Base-by-base conservation (phyloP, 2,329 filamentous ascomycete genomes). In the Didymella segeticola region DNA sequence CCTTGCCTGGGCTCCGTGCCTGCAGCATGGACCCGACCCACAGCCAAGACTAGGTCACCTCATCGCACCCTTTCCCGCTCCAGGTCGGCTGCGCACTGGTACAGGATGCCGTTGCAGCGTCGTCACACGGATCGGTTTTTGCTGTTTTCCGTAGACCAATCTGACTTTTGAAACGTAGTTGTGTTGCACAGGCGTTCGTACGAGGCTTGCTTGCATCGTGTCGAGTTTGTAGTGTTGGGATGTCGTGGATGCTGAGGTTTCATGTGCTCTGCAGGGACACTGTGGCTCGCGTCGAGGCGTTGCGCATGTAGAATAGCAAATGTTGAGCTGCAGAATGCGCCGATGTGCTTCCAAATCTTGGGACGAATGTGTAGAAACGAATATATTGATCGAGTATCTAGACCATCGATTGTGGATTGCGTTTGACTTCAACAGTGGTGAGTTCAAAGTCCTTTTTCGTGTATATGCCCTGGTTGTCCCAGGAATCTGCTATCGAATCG, bases 391-490 rank as follows among this genome's bases (percentile, higher is more conserved):
- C 15, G 22, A 15, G 15, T 46, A 49, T 36, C 45, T 54, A 54
- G 15, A 54, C 51, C 45, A 54, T 49, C 22, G 45, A 54, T 23
- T 49, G 51, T 9, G 45, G 45, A 37, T 29, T 46, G 34, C 45
- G 45, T 36, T 25, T 43, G 26, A 36, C 47, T 38, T 66, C 62
- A 43, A 67, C 52, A 1, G 51, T 62, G 8, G 62, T 66, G 37
- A 67, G 29, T 37, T 67, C 64, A 29, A 67, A 67, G 15, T 67
- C 64, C 15, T 51, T 59, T 22, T 63, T 66, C n/a, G 61, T 61
- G 36, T 60, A 66, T 36, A 67, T 67, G 15, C 64, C 64, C 33
- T 64, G 63, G 22, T 52, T 62, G 19, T 66, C 64, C 64, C 64
- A 67, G 2, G 63, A 65, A 23, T 67, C 64, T 12, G 49, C 17